These are phyloP conservation scores for Eucalyptus pauciflora DNA, from an alignment of 345 rosid genomes.

Conservation along the genomic window DNA sequence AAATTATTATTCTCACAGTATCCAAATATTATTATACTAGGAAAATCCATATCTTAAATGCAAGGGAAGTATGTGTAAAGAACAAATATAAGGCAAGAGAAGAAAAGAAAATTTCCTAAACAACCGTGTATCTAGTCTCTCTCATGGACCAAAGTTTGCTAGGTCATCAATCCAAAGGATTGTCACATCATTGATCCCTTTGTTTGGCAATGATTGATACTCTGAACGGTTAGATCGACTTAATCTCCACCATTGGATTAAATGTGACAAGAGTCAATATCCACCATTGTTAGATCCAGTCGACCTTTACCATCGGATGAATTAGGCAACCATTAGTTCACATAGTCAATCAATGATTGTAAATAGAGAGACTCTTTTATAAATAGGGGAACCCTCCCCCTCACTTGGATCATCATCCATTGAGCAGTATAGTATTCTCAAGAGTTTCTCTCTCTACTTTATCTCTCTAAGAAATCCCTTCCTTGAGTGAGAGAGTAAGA, in stretches of 20 bases:
- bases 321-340: background rate
- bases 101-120: background rate
- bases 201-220: background rate
- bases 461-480: background rate
- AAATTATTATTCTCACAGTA: rapidly evolving
- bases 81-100: background rate
- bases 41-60: background rate
- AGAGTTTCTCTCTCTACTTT: background rate
- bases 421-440: background rate
- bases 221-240: rapidly evolving
- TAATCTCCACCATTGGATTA: background rate
- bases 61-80: background rate
- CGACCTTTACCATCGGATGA: background rate
- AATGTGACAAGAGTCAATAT: background rate
- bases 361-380: background rate
- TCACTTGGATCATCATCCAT: background rate
- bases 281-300: background rate
- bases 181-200: too few species aligned
- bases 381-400: background rate
- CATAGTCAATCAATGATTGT: background rate
- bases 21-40: rapidly evolving
- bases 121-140: background rate
- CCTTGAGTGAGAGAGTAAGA: background rate
- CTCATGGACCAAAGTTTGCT: too few species aligned
- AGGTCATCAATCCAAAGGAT: too few species aligned